phyloP scores from a whole-genome alignment of 345 rosid genomes.

The Citrus medica region DNA sequence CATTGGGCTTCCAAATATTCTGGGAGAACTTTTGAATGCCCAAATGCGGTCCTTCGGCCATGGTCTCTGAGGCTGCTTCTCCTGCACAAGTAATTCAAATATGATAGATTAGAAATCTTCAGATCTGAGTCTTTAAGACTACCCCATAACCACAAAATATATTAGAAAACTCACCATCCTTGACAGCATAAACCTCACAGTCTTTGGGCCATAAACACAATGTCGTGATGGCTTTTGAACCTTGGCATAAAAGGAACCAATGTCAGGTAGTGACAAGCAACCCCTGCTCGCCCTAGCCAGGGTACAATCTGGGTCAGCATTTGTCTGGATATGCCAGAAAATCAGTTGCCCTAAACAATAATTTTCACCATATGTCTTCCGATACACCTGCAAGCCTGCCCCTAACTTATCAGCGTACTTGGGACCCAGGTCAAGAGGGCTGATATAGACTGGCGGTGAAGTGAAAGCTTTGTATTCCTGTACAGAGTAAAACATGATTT shows the following conservation, averaged over 20 bases:
- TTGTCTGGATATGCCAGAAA: conserved; percentile 92
- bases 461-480: conserved; percentile 82
- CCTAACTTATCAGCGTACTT: conserved; percentile 78
- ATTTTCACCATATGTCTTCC: conserved; percentile 87
- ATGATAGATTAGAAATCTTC: not conserved
- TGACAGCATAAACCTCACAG: conserved; percentile 64
- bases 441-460: conserved; percentile 84
- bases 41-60: conserved; percentile 98
- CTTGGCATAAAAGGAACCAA: conserved; percentile 86
- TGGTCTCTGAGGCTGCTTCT: conserved; percentile 77
- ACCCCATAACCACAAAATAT: too few relatives aligned
- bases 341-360: conserved; percentile 96
- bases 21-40: conserved; percentile 60
- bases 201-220: conserved; percentile 81
- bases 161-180: conserved; percentile 61
- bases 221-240: conserved; percentile 77
- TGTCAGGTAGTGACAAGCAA: conserved; percentile 82
- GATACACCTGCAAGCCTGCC: conserved; percentile 60
- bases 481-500: conserved; percentile 7
- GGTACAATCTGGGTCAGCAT: conserved; percentile 72
- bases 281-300: conserved; percentile 75
- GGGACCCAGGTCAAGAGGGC: conserved; percentile 92
- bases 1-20: conserved; percentile 91
- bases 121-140: too few relatives aligned
- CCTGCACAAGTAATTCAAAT: conserved; percentile 37